Conservation (phyloP, 1,284 basidiomycete species). For the Athelia psychrophila region DNA sequence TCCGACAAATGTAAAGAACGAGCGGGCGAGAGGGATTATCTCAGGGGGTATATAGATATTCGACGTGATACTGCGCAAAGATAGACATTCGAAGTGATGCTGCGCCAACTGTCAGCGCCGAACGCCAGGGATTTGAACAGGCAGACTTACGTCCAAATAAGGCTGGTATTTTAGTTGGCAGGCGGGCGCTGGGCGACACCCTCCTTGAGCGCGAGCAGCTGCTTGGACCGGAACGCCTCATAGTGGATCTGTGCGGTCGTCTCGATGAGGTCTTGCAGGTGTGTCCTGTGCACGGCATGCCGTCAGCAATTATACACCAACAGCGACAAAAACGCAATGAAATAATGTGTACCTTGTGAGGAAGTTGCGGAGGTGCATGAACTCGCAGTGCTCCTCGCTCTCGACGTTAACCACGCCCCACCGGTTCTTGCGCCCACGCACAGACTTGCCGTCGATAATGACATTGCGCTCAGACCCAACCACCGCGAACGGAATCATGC, state of each 20-base stretch:
- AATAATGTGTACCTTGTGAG: constrained; percentile 68
- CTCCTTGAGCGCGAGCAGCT: constrained; percentile 91
- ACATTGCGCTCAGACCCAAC: constrained; percentile 95
- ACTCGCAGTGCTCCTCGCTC: constrained; percentile 96
- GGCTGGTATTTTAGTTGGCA: constrained; percentile 6
- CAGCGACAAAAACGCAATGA: constrained; percentile 1
- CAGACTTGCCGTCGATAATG: constrained; percentile 93
- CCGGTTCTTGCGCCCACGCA: constrained; percentile 94
- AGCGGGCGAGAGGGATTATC: no score
- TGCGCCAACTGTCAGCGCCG: no score
- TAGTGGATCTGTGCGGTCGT: constrained; percentile 99
- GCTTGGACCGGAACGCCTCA: constrained; percentile 99
- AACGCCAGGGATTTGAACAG: background rate
- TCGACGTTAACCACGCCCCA: constrained; percentile 99
- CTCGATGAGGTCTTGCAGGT: constrained; percentile 98
- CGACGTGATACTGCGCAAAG: no score
- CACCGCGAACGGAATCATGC: constrained; percentile 94
- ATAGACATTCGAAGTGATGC: no score
- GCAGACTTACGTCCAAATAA: background rate
- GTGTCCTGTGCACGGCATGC: constrained; percentile 63
- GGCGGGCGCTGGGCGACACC: constrained; percentile 58
- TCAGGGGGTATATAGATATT: no score
- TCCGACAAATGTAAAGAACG: background rate
- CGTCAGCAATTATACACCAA: background rate
- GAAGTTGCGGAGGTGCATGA: constrained; percentile 96